Conservation (phyloP, 352 stramenopile species). For the Globisporangium barbulae region DNA sequence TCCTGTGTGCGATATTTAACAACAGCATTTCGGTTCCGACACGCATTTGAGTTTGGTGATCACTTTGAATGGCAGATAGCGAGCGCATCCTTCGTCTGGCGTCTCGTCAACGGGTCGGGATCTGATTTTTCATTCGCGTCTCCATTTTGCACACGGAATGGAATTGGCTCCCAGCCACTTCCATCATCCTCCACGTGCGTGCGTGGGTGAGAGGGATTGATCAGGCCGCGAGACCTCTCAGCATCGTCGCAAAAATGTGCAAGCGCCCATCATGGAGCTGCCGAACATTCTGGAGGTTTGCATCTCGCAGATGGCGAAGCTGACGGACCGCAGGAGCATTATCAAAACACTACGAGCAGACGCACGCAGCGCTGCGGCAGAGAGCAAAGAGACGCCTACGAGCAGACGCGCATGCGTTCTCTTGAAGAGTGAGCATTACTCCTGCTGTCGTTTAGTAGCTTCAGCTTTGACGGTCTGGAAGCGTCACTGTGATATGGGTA, state of each 20-base stretch:
- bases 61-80: not conserved
- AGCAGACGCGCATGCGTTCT: not conserved
- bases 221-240: not conserved
- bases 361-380: not conserved
- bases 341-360: not conserved
- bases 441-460: not conserved
- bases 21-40: not conserved
- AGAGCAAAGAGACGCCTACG: conserved; percentile 9
- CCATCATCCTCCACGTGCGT: not conserved
- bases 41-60: not conserved
- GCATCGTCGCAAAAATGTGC: not conserved
- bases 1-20: not conserved
- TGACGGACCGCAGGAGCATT: not conserved
- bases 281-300: not conserved
- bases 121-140: conserved; percentile 1
- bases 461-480: not conserved
- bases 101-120: conserved; percentile 4
- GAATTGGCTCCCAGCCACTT: too few species aligned
- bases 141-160: not conserved
- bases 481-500: not conserved
- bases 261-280: conserved; percentile 2
- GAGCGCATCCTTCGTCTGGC: not conserved
- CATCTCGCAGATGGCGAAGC: not conserved
- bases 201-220: not conserved
- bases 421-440: conserved; percentile 6